Conservation (phyloP, 305 asterid genomes). For the Striga hermonthica region DNA sequence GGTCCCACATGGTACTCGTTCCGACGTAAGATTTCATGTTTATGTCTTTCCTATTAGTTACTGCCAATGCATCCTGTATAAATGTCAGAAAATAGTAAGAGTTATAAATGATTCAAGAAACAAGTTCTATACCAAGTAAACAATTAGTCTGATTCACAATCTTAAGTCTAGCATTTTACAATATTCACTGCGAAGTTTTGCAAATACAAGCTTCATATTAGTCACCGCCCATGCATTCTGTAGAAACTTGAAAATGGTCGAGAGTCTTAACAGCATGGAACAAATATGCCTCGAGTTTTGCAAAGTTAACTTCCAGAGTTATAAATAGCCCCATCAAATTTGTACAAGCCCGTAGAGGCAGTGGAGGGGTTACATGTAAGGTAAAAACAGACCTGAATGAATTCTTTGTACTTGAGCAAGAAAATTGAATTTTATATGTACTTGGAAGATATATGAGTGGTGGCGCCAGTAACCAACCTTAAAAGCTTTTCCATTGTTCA, state of each 20-base stretch:
- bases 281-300: too few relatives aligned
- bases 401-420: not conserved
- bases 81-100: conserved; percentile 2
- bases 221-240: not conserved
- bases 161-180: not conserved
- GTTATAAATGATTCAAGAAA: conserved; percentile 18
- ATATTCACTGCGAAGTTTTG: not conserved
- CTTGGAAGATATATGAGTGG: not conserved
- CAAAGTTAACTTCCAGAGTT: too few relatives aligned
- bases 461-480: not conserved
- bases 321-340: too few relatives aligned
- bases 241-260: not conserved
- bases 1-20: conserved; percentile 37
- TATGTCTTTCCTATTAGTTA: conserved; percentile 38
- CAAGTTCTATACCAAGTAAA: not conserved
- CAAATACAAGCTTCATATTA: not conserved
- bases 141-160: not conserved
- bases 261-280: too few relatives aligned
- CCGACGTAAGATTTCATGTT: conserved; percentile 37
- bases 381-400: not conserved
- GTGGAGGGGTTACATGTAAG: not conserved
- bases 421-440: not conserved
- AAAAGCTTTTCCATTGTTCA: too few relatives aligned
- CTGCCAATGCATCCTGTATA: conserved; percentile 46
- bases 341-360: too few relatives aligned